Evolutionary conservation across 345 rosid genomes (phyloP).

Genomic region (Hypericum androsaemum): DNA sequence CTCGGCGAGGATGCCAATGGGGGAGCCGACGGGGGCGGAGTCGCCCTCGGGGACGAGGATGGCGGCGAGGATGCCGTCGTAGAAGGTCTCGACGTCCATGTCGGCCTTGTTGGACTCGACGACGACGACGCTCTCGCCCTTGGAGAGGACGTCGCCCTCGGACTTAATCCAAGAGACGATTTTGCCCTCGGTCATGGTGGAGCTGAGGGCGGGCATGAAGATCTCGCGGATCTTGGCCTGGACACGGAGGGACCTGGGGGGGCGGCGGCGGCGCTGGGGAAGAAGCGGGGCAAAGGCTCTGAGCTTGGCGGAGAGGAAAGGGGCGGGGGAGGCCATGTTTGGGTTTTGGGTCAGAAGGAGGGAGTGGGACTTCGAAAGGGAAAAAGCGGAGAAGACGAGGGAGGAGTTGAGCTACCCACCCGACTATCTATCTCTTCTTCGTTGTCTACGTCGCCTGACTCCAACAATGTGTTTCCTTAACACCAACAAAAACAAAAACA

Average conservation of each 20-base stretch:
- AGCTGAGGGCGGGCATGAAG: conserved; percentile 97
- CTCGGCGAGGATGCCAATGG: conserved; percentile 81
- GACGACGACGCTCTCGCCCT: conserved; percentile 92
- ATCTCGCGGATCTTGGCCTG: conserved; percentile 89
- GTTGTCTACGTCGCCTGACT: too few relatives aligned
- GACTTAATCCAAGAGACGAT: conserved; percentile 95
- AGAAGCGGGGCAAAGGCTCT: conserved; percentile 1
- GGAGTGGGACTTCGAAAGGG: background rate
- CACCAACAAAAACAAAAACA: too few relatives aligned
- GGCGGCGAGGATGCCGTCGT: conserved; percentile 89
- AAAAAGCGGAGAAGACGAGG: conserved; percentile 80
- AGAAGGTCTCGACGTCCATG: conserved; percentile 95
- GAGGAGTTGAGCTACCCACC: too few relatives aligned
- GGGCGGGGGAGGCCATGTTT: too few relatives aligned
- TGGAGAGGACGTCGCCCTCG: conserved; percentile 79
- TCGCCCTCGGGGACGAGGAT: conserved; percentile 91
- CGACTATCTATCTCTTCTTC: too few relatives aligned
- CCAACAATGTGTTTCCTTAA: too few relatives aligned
- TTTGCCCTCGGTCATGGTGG: conserved; percentile 98
- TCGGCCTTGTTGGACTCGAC: conserved; percentile 97
- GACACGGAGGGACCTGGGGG: conserved; percentile 20
- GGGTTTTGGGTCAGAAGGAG: too few relatives aligned
- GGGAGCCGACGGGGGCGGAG: conserved; percentile 76
- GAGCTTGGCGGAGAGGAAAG: too few relatives aligned
- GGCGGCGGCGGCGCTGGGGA: conserved; percentile 4